Conservation (phyloP, 2,329 filamentous ascomycete species). For the Cephalotrichum gorgonifer region DNA sequence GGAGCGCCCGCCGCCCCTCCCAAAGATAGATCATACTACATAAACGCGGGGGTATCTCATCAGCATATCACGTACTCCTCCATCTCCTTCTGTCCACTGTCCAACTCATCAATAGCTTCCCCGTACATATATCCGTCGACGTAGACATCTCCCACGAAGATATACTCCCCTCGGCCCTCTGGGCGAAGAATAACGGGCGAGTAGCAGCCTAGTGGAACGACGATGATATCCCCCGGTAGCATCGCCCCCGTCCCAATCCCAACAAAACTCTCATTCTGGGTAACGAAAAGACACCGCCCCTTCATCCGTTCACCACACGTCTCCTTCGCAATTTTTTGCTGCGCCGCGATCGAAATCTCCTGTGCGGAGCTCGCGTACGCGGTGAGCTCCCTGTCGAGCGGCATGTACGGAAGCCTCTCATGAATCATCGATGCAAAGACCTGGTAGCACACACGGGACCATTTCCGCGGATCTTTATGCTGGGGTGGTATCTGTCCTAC, state of each 20-base stretch:
- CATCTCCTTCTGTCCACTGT: slow-evolving; percentile 33
- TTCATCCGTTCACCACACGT: slow-evolving; percentile 11
- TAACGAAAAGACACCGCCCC: slow-evolving; percentile 15
- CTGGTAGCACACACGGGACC: slow-evolving; percentile 12
- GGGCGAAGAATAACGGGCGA: slow-evolving; percentile 21
- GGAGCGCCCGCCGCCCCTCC: not conserved
- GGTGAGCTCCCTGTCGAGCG: slow-evolving; percentile 8
- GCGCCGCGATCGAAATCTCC: not conserved
- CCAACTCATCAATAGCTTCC: slow-evolving; percentile 15
- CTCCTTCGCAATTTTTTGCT: slow-evolving; percentile 9
- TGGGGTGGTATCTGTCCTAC: slow-evolving; percentile 12
- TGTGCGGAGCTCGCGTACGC: slow-evolving; percentile 2
- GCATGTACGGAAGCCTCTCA: slow-evolving; percentile 10
- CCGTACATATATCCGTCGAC: slow-evolving; percentile 23
- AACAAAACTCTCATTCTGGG: slow-evolving; percentile 12
- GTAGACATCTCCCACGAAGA: slow-evolving; percentile 22
- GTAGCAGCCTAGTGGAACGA: slow-evolving; percentile 22
- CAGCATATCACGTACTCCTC: slow-evolving; percentile 13
- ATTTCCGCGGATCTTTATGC: slow-evolving; percentile 9
- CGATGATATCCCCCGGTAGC: slow-evolving; percentile 16
- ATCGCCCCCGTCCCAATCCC: slow-evolving; percentile 22
- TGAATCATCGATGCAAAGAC: slow-evolving; percentile 11
- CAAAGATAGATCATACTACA: not conserved
- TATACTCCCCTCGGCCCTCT: slow-evolving; percentile 15
- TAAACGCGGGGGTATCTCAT: not conserved